Base-by-base conservation (phyloP, 2,329 filamentous ascomycete species). In the Colletotrichum eremochloae region DNA sequence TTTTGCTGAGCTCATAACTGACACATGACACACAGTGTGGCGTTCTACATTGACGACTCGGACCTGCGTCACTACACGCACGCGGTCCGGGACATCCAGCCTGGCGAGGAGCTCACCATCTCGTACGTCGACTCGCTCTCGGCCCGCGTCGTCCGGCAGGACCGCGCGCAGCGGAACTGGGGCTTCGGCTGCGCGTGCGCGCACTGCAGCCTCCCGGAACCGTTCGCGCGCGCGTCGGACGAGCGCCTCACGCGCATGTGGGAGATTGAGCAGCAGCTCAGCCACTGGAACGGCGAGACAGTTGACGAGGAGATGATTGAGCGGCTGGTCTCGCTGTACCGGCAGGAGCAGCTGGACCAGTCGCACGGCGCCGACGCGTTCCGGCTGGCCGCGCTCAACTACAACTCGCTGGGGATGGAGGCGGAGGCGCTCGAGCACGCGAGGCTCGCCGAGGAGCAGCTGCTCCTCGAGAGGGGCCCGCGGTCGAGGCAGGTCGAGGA, bases 371-470 rank as follows among this genome's bases (percentile, higher is more conserved):
- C 79, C 67, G 80, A 82, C 73, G 81, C 81, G 8, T 83, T 82
- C 74, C 75, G 77, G 62, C 76, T 80, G 29, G 82, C 83, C 24
- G 83, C 83, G 31, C 70, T 83, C 29, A 81, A 83, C 74, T 81
- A 79, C 71, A 85, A 81, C 73, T 80, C 79, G 1, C 76, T 76
- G 3, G 83, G 83, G 31, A 80, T 83, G 65, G 76, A 80, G 29
- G 82, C 80, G 80, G 72, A 76, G 38, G 82, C 83, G 9, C 77
- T 78, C n/a, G 80, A 79, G 74, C 81, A 83, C 69, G 83, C 82
- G 11, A 73, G 75, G 4, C 69, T 83, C 55, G 83, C 82, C 3
- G 67, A 84, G 36, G 82, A 85, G 73, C 73, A 76, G 36, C 79
- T 81, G 12, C 64, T 83, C 55, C 24, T 74, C n/a, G 74, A 75